phyloP scores from a whole-genome alignment of 768 basidiomycete genomes.

The Kwoniella botswanensis region DNA sequence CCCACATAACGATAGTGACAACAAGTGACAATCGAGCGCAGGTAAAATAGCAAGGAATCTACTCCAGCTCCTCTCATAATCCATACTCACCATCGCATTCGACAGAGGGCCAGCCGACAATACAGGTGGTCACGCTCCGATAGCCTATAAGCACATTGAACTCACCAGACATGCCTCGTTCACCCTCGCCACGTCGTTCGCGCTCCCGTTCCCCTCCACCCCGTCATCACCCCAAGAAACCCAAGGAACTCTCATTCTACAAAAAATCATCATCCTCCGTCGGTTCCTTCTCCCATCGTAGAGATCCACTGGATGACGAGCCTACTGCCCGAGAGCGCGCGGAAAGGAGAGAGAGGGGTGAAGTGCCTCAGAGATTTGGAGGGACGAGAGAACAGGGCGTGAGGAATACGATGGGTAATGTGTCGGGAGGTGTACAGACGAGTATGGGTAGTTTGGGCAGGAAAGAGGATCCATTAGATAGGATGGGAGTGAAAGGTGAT shows the following conservation, averaged over 20 bases:
- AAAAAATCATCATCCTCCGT: constrained; percentile 49
- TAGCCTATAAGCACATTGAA: background rate
- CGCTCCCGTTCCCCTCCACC: constrained; percentile 42
- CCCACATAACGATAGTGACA: too few species aligned
- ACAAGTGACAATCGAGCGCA: too few species aligned
- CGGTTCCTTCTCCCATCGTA: constrained; percentile 42
- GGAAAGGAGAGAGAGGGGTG: constrained; percentile 42
- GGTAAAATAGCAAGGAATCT: too few species aligned
- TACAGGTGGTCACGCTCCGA: background rate
- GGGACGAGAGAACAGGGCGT: constrained; percentile 51
- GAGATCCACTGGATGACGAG: constrained; percentile 51
- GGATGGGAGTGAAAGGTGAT: constrained; percentile 39
- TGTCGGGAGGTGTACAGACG: background rate
- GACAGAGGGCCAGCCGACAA: background rate
- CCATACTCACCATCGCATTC: background rate
- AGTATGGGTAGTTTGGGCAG: constrained; percentile 43
- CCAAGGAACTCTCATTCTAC: constrained; percentile 58
- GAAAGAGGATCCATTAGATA: constrained; percentile 42
- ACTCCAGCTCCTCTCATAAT: too few species aligned
- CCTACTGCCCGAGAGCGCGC: constrained; percentile 41
- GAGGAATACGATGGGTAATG: constrained; percentile 48
- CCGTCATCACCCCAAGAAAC: constrained; percentile 27
- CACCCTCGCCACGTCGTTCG: constrained; percentile 38
- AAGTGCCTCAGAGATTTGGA: constrained; percentile 51
- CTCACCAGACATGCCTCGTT: constrained; percentile 37